Percentiles rank a stretch among this genome's conserved stretches.
Conservation (phyloP, 768 basidiomycete genomes). For the Paxillus ammoniavirescens region DNA sequence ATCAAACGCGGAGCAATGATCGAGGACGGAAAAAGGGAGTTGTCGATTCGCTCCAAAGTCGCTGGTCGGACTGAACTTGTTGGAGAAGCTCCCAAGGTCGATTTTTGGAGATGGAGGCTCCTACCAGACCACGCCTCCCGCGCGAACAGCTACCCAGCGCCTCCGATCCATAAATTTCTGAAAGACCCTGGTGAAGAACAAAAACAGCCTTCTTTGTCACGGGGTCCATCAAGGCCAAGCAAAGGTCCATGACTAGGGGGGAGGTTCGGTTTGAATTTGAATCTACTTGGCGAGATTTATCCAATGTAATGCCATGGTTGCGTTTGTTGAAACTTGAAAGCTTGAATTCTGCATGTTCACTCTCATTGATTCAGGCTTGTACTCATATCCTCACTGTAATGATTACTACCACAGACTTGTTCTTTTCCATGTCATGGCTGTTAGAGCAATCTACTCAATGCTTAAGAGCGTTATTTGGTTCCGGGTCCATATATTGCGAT, state of each 20-base stretch:
- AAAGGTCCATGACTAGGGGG: background rate
- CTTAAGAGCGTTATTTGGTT: slow-evolving; percentile 10
- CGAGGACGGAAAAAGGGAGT: slow-evolving; percentile 3
- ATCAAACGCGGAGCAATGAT: slow-evolving; percentile 7
- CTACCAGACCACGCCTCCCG: background rate
- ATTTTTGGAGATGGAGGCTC: slow-evolving; percentile 8
- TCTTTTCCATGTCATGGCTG: background rate
- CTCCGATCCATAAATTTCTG: background rate
- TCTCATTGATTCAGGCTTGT: too few relatives aligned
- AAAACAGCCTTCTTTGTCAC: background rate
- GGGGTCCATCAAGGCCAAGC: background rate
- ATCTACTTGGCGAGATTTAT: too few relatives aligned
- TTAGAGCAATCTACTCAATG: background rate
- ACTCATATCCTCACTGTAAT: background rate
- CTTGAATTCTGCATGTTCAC: too few relatives aligned
- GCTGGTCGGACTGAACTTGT: background rate
- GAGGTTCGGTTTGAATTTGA: too few relatives aligned
- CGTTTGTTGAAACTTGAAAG: too few relatives aligned
- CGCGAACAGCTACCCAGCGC: slow-evolving; percentile 1
- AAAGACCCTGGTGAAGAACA: background rate
- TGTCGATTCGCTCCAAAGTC: background rate
- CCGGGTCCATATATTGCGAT: slow-evolving; percentile 62
- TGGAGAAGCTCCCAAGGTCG: background rate
- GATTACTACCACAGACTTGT: background rate
- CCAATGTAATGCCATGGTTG: too few relatives aligned